Evolutionary conservation across 495 filamentous ascomycete species (phyloP).

Genomic region (Tuber calosporum): DNA sequence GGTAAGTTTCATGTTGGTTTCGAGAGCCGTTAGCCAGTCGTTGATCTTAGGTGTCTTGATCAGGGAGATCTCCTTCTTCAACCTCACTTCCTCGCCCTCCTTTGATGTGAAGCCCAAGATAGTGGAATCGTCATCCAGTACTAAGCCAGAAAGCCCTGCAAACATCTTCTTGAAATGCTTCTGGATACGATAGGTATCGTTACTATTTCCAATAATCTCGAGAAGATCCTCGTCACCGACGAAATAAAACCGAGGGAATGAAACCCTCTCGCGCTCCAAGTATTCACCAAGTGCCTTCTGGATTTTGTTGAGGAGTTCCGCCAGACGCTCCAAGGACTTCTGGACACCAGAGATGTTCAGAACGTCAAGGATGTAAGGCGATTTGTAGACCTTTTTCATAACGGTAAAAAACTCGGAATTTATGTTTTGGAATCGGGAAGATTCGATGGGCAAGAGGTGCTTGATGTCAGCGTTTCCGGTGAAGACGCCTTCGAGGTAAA

Average conservation of each 20-base stretch:
- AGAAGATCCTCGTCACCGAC: conserved; percentile 96
- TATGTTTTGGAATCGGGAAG: conserved; percentile 94
- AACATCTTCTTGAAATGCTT: conserved; percentile 99
- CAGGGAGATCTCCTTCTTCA: conserved; percentile 85
- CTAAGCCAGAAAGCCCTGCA: conserved; percentile 79
- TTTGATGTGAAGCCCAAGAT: conserved; percentile 93
- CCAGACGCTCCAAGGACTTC: conserved; percentile 87
- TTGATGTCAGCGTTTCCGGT: conserved; percentile 98
- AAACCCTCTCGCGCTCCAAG: conserved; percentile 89
- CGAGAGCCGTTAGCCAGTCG: conserved; percentile 87
- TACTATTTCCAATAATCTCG: conserved; percentile 99
- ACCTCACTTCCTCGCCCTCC: conserved; percentile 79
- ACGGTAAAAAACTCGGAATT: conserved; percentile 96
- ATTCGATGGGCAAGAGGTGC: conserved; percentile 91
- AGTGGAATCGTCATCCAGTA: conserved; percentile 80
- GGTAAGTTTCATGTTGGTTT: conserved; percentile 87
- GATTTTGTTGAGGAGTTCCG: conserved; percentile 95
- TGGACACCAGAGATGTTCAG: conserved; percentile 91
- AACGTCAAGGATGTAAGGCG: conserved; percentile 87
- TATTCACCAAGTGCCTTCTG: conserved; percentile 99
- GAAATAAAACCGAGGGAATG: conserved; percentile 98
- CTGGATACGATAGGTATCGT: conserved; percentile 86
- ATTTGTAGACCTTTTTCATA: conserved; percentile 97
- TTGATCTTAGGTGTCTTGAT: conserved; percentile 93
- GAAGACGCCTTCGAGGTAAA: conserved; percentile 97